Evolutionary conservation across 2,329 filamentous ascomycete genomes (phyloP).

Genomic region (Scedosporium dehoogii): DNA sequence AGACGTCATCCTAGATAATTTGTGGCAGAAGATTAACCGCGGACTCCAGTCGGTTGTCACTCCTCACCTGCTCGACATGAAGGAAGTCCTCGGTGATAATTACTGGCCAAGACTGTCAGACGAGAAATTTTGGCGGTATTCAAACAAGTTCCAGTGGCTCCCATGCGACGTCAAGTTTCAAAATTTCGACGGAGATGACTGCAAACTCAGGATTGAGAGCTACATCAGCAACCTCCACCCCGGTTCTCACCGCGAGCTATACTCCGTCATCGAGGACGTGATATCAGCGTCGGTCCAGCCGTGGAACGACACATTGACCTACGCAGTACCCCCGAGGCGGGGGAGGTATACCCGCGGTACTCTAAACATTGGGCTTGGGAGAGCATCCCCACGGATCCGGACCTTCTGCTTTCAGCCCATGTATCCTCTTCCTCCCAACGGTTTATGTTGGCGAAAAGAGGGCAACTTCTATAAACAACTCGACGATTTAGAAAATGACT

Average conservation of each 20-base stretch:
- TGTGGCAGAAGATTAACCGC: background rate
- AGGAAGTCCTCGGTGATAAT: background rate
- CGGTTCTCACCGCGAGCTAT: slow-evolving; percentile 6
- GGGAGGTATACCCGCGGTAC: background rate
- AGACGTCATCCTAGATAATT: background rate
- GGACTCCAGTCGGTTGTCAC: background rate
- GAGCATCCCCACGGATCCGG: slow-evolving; percentile 3
- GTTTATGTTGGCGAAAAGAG: background rate
- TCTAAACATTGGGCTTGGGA: background rate
- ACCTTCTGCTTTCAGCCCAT: background rate
- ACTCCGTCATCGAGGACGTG: slow-evolving; percentile 10
- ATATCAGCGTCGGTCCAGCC: slow-evolving; percentile 8
- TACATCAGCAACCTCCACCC: slow-evolving; percentile 13
- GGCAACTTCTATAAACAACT: slow-evolving; percentile 2
- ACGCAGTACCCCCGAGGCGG: background rate
- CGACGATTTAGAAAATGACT: background rate
- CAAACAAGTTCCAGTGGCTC: slow-evolving; percentile 12
- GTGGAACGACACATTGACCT: slow-evolving; percentile 5
- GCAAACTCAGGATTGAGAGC: slow-evolving; percentile 7
- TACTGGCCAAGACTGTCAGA: background rate
- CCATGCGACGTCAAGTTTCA: slow-evolving; percentile 8
- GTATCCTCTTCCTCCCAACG: background rate
- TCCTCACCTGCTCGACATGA: background rate
- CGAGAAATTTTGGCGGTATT: slow-evolving; percentile 1
- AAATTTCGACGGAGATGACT: slow-evolving; percentile 1